Percentiles rank a stretch among this genome's conserved stretches.
phyloP scores from a whole-genome alignment of 2,329 filamentous ascomycete species.

The Penicillium decumbens region DNA sequence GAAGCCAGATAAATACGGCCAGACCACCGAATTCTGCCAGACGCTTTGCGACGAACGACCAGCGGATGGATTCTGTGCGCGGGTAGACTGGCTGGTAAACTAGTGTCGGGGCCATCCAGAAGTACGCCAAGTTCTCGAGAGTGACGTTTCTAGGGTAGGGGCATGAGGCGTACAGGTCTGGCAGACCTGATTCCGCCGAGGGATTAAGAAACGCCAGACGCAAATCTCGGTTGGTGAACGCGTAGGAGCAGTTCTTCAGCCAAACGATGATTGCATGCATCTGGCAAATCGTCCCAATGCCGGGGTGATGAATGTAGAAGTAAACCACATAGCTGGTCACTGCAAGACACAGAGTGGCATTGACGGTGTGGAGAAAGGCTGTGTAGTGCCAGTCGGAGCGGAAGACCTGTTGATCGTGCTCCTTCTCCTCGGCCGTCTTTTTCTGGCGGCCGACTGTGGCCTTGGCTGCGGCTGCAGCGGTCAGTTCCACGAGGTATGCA shows the following conservation, averaged over 20 bases:
- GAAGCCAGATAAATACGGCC: constrained; percentile 89
- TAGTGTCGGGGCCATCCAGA: constrained; percentile 96
- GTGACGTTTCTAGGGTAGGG: constrained; percentile 92
- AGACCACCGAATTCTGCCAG: constrained; percentile 71
- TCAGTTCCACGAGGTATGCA: constrained; percentile 82
- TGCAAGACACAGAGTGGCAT: constrained; percentile 73
- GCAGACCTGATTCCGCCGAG: constrained; percentile 62
- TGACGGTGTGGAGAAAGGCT: constrained; percentile 74
- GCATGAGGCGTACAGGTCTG: constrained; percentile 74
- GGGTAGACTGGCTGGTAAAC: constrained; percentile 97
- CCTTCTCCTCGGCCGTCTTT: constrained; percentile 54
- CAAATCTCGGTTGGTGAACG: constrained; percentile 92
- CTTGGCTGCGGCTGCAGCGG: constrained; percentile 74
- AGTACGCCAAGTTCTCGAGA: constrained; percentile 80
- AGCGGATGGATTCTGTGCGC: constrained; percentile 72
- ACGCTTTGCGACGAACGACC: constrained; percentile 82
- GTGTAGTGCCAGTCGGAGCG: constrained; percentile 73
- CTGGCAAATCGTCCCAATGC: constrained; percentile 87
- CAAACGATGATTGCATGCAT: constrained; percentile 91
- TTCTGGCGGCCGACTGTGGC: constrained; percentile 57
- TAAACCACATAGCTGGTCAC: constrained; percentile 84
- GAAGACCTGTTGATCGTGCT: constrained; percentile 60
- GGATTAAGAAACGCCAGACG: constrained; percentile 85
- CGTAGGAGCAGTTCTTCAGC: constrained; percentile 94
- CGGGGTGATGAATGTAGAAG: constrained; percentile 83